Evolutionary conservation across 257 asterid species (phyloP), one percentile per base, ranked within the genome.

Genomic region (Craterostigma plantagineum): DNA sequence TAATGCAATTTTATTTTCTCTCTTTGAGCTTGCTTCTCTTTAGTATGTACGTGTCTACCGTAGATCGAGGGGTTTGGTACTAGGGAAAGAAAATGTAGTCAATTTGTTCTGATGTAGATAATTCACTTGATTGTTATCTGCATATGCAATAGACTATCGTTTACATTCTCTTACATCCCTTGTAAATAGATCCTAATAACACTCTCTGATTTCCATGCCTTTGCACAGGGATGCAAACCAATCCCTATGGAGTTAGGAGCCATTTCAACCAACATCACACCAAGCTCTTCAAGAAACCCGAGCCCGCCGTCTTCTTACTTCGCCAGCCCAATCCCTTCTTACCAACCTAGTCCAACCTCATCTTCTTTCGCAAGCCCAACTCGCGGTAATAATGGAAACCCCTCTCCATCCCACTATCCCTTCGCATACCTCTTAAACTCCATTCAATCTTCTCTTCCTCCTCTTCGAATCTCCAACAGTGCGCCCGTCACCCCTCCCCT

Each of bases 301-400:
- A 90, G 99, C 62, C 96, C 99, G 0, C 99, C 96, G 5, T 90
- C 96, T 15, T 90, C 99, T 0, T 84, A 80, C 46, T 90, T 90
- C 18, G 84, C 94, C 0, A 77, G 82, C 34, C 99, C 99, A 2
- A 79, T 90, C 41, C 92, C 93, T 45, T 90, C 99, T 3, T 90
- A 84, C 43, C 96, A 80, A 43, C 91, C 91, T 0, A 90, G 99
- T 46, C 99, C 99, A 0, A 51, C 76, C 0, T 90, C 99, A n/a
- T 90, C 99, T 0, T 75, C 99, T 7, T 83, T 75, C 72, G 95
- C 99, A 4, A 83, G 99, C 51, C 99, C 96, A 0, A 45, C 80
- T 12, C 80, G 79, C 9, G 63, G 42, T 3, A 77, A 70, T 46
- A 42, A 64, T 6, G 30, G 2, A 6, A 23, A 23, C 30, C 30